Evolutionary conservation across 441 rosid species (phyloP), one percentile per base, ranked within the genome.

Genomic region (Gossypium schwendimanii): DNA sequence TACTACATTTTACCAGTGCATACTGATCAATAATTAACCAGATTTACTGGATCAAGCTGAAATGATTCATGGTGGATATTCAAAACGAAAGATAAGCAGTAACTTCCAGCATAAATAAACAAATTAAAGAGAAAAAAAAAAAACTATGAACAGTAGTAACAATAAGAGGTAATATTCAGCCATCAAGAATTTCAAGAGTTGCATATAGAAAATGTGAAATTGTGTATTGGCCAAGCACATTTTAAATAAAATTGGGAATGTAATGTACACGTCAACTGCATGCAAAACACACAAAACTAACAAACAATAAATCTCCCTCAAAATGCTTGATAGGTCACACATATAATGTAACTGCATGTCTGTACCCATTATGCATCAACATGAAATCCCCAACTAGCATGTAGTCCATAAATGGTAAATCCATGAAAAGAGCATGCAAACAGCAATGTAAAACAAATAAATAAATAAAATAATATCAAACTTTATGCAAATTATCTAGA

Each of bases 401-500:
- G 49, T 31, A 33, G 17, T 20, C 47, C 50, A 18, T 57, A 69
- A 49, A 67, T 47, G 18, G 7, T 15, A 49, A 69, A 68, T 24
- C 47, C 47, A 28, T 44, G 23, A 68, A 69, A 53, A 53, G 49
- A 53, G 72, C 26, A 55, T 17, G 39, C 23, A 69, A 66, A 50
- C 18, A 28, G 45, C 45, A 52, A 52, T 50, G 71, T 41, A 68
- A 28, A 66, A 45, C 47, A 41, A 41, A 41, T 41, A 41, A 41
- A 4, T 14, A 60, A 26, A 60, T 26, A 61, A 11, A 62, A 20
- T 1, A 26, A 18, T 31, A 7, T 10, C 58, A 59, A 44, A 55
- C 24, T 11, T 15, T 31, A 49, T 45, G 3, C 9, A 44, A 24
- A 18, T 6, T 10, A 33, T 26, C 15, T 5, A 26, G 26, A 61